Conservation (phyloP, 148 eudicot species). For the Drosera capensis region DNA sequence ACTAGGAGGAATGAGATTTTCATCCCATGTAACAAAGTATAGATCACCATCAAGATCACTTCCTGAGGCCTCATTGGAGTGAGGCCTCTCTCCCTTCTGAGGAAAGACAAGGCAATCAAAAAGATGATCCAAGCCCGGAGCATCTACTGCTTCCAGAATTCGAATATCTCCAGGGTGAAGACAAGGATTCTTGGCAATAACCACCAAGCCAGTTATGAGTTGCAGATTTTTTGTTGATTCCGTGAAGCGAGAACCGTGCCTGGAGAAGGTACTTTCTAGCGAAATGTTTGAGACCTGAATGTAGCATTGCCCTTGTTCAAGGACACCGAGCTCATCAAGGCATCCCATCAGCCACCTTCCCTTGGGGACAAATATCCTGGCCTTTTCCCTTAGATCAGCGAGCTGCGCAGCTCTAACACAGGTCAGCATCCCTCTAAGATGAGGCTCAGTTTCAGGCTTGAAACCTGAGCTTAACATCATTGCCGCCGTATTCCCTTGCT, state of each 20-base stretch:
- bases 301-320: conserved; percentile 79
- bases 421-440: conserved; percentile 65
- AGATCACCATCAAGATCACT: conserved; percentile 95
- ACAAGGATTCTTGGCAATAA: conserved; percentile 76
- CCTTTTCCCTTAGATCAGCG: conserved; percentile 56
- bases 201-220: conserved; percentile 51
- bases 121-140: conserved; percentile 54
- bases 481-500: conserved; percentile 70
- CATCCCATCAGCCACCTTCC: conserved; percentile 97
- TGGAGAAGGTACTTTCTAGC: conserved; percentile 50
- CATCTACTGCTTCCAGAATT: conserved; percentile 68
- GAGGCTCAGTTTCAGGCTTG: conserved; percentile 64
- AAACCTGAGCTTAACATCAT: conserved; percentile 89
- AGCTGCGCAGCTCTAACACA: conserved; percentile 74
- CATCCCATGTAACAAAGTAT: conserved; percentile 87
- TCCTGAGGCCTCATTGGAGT: conserved; percentile 84
- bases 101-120: conserved; percentile 78
- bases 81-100: conserved; percentile 84
- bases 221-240: conserved; percentile 23
- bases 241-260: conserved; percentile 54
- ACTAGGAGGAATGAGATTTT: conserved; percentile 67
- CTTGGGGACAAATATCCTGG: conserved; percentile 60
- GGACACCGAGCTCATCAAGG: conserved; percentile 59
- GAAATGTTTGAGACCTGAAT: conserved; percentile 65
- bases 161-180: conserved; percentile 94